Evolutionary conservation across 495 filamentous ascomycete genomes (phyloP), one percentile per base, ranked within the genome.

Genomic region (Aspergillus panamensis): DNA sequence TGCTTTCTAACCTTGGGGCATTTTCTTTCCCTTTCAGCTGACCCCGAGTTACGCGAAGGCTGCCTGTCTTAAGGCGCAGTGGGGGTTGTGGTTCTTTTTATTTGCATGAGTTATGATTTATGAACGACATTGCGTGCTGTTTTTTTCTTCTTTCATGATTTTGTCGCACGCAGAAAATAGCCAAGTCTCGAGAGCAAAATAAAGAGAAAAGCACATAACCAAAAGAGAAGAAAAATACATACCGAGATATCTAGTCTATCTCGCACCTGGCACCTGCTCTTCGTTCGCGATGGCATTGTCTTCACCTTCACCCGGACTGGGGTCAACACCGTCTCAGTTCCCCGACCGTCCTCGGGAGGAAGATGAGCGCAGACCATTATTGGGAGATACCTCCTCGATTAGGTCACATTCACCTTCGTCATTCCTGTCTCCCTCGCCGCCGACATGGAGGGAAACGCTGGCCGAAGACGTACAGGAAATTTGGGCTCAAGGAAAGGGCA

Each of bases 401-500:
- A 10, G 35, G 35, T 39, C 35, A 39, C 14, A 10, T 39, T 39
- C 35, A 8, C 35, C 35, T 5, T n/a, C 35, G 35, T 39, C 14
- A 1, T 39, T 39, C 35, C 14, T 39, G 21, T 62, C 50, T 19
- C 30, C 55, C 12, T 43, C 45, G 37, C 16, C 37, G 30, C 29
- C 48, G 12, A 42, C 54, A 30, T 62, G 63, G 50, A 47, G 45
- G 50, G 51, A 57, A 21, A 55, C n/a, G 20, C 17, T 51, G 20
- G 29, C 40, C 5, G 52, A 57, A 1, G 42, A 33, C 9, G 47
- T 37, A 14, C 29, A 32, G 5, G 60, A 66, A 33, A 66, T 78
- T 47, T 83, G 80, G 80, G 21, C 71, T 4, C 78, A 77, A 52
- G 91, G 95, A 64, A 88, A 88, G 60, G 88, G 88, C 1, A 78